phyloP scores from a whole-genome alignment of 1,284 basidiomycete species.

The Pseudozyma tsukubaensis region DNA sequence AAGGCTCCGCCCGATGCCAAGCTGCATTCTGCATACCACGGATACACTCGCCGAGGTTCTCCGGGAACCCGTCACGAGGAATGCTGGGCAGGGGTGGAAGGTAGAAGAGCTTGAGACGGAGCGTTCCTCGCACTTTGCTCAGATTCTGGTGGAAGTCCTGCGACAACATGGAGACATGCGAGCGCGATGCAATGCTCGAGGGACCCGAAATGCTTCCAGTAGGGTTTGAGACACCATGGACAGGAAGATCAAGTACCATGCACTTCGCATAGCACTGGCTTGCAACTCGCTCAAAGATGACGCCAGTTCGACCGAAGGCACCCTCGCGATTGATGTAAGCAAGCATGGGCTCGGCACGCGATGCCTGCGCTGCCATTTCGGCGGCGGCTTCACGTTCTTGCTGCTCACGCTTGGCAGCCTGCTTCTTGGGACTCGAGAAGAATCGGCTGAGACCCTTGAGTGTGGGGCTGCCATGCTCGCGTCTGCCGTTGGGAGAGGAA shows the following conservation, averaged over 20 bases:
- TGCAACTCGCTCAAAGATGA: slow-evolving; percentile 60
- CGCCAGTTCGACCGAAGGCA: slow-evolving; percentile 57
- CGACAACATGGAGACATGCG: slow-evolving; percentile 30
- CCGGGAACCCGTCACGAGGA: slow-evolving; percentile 81
- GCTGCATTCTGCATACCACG: slow-evolving; percentile 86
- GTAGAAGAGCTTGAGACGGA: slow-evolving; percentile 75
- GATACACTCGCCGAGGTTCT: slow-evolving; percentile 90
- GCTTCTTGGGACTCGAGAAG: slow-evolving; percentile 63
- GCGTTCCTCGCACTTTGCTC: slow-evolving; percentile 56
- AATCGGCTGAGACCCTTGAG: slow-evolving; percentile 59
- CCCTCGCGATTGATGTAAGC: slow-evolving; percentile 62
- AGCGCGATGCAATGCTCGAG: slow-evolving; percentile 45
- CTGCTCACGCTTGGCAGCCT: slow-evolving; percentile 51
- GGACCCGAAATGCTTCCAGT: slow-evolving; percentile 42
- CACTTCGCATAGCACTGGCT: slow-evolving; percentile 54
- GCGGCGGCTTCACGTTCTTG: slow-evolving; percentile 45
- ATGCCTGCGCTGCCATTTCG: slow-evolving; percentile 35
- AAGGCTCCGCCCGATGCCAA: slow-evolving; percentile 90
- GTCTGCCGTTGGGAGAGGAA: slow-evolving; percentile 30
- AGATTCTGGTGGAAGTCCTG: slow-evolving; percentile 55
- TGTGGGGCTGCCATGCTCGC: slow-evolving; percentile 53
- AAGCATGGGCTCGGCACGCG: slow-evolving; percentile 57
- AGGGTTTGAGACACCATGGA: slow-evolving; percentile 56
- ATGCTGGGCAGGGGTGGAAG: slow-evolving; percentile 87
- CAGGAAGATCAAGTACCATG: slow-evolving; percentile 61